phyloP scores from a whole-genome alignment of 371 early-diverging fungal genomes.

The Gilbertella persicaria region DNA sequence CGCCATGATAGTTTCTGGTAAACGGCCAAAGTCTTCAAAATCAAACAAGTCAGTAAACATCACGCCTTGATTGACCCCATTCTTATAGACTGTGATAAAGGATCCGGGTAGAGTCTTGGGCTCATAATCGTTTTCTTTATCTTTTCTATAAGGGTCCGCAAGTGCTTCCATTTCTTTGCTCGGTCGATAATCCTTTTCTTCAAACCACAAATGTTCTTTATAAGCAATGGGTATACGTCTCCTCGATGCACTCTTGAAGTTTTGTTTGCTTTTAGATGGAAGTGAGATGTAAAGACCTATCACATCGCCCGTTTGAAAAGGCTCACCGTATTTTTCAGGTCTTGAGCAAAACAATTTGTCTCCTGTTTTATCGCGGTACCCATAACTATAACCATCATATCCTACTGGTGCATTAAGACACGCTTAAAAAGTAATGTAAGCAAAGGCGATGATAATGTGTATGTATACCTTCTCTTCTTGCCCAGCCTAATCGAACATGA shows the following conservation, averaged over 20 bases:
- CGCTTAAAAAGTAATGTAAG: slow-evolving; percentile 34
- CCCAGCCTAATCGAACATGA: slow-evolving; percentile 72
- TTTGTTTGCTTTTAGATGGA: slow-evolving; percentile 44
- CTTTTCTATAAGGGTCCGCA: slow-evolving; percentile 40
- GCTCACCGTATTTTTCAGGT: slow-evolving; percentile 57
- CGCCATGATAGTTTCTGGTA: slow-evolving; percentile 41
- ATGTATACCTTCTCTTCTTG: slow-evolving; percentile 61
- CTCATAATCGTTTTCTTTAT: slow-evolving; percentile 30
- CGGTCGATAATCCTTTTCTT: slow-evolving; percentile 65
- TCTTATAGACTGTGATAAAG: slow-evolving; percentile 66
- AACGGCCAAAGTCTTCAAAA: slow-evolving; percentile 51
- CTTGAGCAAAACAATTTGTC: slow-evolving; percentile 65
- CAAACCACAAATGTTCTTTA: slow-evolving; percentile 68
- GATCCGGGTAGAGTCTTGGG: slow-evolving; percentile 42
- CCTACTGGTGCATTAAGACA: slow-evolving; percentile 72
- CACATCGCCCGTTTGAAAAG: slow-evolving; percentile 69
- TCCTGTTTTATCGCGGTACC: slow-evolving; percentile 67
- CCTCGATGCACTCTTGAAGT: slow-evolving; percentile 51
- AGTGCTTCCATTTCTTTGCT: slow-evolving; percentile 59
- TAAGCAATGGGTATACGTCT: slow-evolving; percentile 63
- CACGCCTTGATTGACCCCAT: slow-evolving; percentile 65
- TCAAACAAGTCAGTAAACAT: slow-evolving; percentile 64
- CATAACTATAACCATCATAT: slow-evolving; percentile 72
- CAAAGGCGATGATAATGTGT: too few species aligned
- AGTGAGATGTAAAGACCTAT: slow-evolving; percentile 69